Percentiles rank a stretch among this genome's conserved stretches.
These are phyloP conservation scores for Verruconis gallopava DNA, from an alignment of 2,329 filamentous ascomycete species.

Conservation along the genomic window DNA sequence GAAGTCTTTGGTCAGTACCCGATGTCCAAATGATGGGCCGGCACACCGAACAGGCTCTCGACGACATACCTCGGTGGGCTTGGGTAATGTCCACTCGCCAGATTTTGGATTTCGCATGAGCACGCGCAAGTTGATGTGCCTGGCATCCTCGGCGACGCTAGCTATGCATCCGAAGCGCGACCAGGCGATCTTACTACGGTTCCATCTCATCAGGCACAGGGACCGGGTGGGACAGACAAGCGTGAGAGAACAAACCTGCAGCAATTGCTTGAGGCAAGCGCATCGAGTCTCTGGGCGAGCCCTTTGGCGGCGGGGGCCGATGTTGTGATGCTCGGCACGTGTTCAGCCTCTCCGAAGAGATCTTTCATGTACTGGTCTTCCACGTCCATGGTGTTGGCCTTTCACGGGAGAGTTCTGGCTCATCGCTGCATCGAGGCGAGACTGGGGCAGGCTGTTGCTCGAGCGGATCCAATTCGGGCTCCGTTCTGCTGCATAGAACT, in stretches of 20 bases:
- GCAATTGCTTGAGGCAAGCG: constrained; percentile 62
- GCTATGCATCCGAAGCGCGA: constrained; percentile 79
- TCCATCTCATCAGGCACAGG: constrained; percentile 5
- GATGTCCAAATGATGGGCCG: neutral
- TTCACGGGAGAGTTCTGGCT: neutral
- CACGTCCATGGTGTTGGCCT: constrained; percentile 27
- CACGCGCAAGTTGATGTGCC: constrained; percentile 57
- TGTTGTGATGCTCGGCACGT: constrained; percentile 41
- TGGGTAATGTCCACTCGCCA: constrained; percentile 64
- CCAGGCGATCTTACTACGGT: constrained; percentile 64
- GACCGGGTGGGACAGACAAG: constrained; percentile 14
- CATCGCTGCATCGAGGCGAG: neutral
- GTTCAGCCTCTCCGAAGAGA: constrained; percentile 35
- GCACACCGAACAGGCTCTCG: neutral
- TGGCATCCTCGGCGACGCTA: constrained; percentile 60
- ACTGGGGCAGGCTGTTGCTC: no score
- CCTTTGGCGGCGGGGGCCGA: constrained; percentile 47
- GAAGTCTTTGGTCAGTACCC: no score
- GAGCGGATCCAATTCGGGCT: neutral
- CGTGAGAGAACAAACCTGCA: constrained; percentile 53
- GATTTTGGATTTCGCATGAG: constrained; percentile 55
- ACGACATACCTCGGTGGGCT: constrained; percentile 29
- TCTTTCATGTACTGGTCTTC: constrained; percentile 30
- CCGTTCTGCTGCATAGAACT: no score
- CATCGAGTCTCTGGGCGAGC: constrained; percentile 60